Evolutionary conservation across 768 basidiomycete genomes (phyloP), one percentile per base, ranked within the genome.

Genomic region (Russula ochroleuca): DNA sequence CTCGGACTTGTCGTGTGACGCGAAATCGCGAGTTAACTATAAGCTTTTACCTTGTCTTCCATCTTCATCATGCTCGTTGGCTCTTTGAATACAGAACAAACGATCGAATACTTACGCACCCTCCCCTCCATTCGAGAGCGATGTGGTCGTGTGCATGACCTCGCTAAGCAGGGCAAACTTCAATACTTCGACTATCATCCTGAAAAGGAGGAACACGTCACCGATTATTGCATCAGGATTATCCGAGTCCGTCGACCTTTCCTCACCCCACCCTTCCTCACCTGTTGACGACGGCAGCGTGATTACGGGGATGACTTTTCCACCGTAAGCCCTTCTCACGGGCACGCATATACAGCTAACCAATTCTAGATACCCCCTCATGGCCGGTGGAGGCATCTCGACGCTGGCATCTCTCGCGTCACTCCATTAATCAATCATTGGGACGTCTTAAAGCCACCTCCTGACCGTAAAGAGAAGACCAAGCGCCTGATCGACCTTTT

Each of bases 101-200:
- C 76, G 43, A 84, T 86, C 28, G 77, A 75, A 6, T 95, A 94
- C 71, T 83, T 97, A 49, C 86, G 88, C 37, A 93, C 91, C 0
- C 80, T 97, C 3, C 89, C 92, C 17, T 84, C 94, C n/a, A 93
- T 98, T 69, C 84, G 96, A 51, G 88, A 94, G 69, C 82, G 92
- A 48, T 98, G 94, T 74, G 72, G 75, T 13, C 81, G 81, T 47
- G 92, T 98, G 38, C 85, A 89, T 73, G 81, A 85, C 33, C 85
- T 96, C 21, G 94, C 92, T 14, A 77, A 83, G 72, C 71, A 81
- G 66, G 88, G 85, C 56, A 83, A 87, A 69, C 81, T 97, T 13
- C 78, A 94, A 68, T 94, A 92, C 75, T 96, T 96, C 71, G 84
- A 87, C 25, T 92, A 94, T 73, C 81, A 92, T 72, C 86, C 90